phyloP scores from a whole-genome alignment of 345 rosid species.

The Murraya koenigii region DNA sequence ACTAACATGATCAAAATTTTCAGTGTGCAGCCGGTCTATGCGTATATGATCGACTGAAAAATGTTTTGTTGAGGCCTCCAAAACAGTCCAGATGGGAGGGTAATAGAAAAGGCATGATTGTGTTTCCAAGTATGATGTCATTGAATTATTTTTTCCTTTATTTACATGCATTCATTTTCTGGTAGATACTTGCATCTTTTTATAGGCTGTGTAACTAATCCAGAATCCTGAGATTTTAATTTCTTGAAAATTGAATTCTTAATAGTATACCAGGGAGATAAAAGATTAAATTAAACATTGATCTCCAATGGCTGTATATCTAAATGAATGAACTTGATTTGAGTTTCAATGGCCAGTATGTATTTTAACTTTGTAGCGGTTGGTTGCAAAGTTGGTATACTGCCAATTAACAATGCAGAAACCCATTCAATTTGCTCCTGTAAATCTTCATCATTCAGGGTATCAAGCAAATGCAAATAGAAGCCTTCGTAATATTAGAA shows the following conservation, averaged over 20 bases:
- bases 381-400: background rate
- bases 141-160: background rate
- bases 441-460: background rate
- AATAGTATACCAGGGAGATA: background rate
- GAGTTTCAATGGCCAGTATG: background rate
- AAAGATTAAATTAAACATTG: background rate
- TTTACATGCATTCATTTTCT: background rate
- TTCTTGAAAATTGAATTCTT: background rate
- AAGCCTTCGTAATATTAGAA: background rate
- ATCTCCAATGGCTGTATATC: background rate
- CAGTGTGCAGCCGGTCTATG: slow-evolving; percentile 82
- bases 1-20: slow-evolving; percentile 19
- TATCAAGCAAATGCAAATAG: background rate
- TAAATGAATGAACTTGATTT: background rate
- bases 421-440: background rate
- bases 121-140: slow-evolving; percentile 43
- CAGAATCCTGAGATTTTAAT: background rate
- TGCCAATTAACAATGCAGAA: background rate
- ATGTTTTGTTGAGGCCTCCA: slow-evolving; percentile 49
- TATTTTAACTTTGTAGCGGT: background rate
- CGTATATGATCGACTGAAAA: slow-evolving; percentile 63
- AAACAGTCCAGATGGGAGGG: slow-evolving; percentile 46
- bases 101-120: slow-evolving; percentile 34
- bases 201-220: background rate
- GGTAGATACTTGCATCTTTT: background rate